Percentiles rank a stretch among this genome's conserved stretches.
These are phyloP conservation scores for Colletotrichum sp. DNA, from an alignment of 2,329 filamentous ascomycete species.

Conservation along the genomic window DNA sequence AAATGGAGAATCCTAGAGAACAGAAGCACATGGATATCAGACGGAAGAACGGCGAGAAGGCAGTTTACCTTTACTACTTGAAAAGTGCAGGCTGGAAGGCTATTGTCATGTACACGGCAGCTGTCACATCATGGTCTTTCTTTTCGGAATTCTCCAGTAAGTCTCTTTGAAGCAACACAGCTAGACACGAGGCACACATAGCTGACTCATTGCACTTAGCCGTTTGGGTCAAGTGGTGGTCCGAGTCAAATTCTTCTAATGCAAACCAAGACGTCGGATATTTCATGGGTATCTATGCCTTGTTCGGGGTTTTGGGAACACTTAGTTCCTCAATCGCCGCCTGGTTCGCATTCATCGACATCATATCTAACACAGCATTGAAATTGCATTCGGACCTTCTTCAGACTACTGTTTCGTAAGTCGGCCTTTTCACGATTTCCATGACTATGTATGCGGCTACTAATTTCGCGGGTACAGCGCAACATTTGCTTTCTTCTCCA, in stretches of 20 bases:
- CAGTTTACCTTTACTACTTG: slow-evolving; percentile 8
- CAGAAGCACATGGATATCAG: neutral
- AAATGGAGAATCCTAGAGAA: neutral
- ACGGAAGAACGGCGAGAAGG: slow-evolving; percentile 10
- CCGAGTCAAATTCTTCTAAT: neutral
- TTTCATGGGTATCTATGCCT: slow-evolving; percentile 2
- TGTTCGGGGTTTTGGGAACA: neutral
- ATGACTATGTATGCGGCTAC: neutral
- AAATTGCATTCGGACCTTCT: slow-evolving; percentile 10
- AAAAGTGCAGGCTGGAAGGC: neutral
- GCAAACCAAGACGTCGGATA: neutral
- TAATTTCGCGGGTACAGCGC: neutral
- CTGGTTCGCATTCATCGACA: slow-evolving; percentile 9
- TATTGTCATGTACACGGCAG: neutral
- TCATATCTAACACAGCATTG: slow-evolving; percentile 9
- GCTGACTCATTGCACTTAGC: neutral
- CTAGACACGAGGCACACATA: neutral
- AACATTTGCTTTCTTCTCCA: neutral
- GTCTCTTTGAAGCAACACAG: neutral
- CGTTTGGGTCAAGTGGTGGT: slow-evolving; percentile 19
- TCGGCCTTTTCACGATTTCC: neutral
- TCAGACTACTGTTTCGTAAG: neutral
- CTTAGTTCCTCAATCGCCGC: neutral
- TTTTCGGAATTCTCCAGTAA: slow-evolving; percentile 16
- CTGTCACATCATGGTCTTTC: neutral